Evolutionary conservation across 2,329 filamentous ascomycete genomes (phyloP), one percentile per base, ranked within the genome.

Genomic region (Catunica adiposa): DNA sequence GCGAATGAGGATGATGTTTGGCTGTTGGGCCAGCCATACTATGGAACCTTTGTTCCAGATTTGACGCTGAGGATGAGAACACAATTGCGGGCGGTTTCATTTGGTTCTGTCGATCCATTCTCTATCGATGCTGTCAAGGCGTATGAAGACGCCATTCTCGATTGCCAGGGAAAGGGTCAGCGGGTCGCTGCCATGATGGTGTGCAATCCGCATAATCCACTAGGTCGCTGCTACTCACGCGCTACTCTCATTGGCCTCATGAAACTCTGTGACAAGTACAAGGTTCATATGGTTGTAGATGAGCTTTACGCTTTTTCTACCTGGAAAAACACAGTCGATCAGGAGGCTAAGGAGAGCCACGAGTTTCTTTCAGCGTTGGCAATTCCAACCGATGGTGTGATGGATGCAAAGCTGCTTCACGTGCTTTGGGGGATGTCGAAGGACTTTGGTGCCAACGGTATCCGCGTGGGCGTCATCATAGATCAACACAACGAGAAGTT

Each of bases 381-480:
- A 0, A 70, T 78, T 17, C 66, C 73, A 22, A 62, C 66, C 0
- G 57, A 61, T 0, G 70, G 65, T 0, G 60, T 75, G 31, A 75
- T 80, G 31, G 71, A 79, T 56, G 66, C 71, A 1, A 59, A 63
- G 6, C 67, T 72, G 1, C 66, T 81, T 0, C 78, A 82, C 62
- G 71, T 77, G 1, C 63, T 77, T 22, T 70, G 72, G 64, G 68
- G 69, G 23, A 66, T 70, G 61, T 69, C 66, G 53, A 72, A 75
- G 61, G 76, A 79, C 62, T 81, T 80, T 63, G 74, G 75, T 23
- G 72, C 74, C 20, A 78, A 77, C 44, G 78, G 78, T 0, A 64
- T 79, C 6, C 71, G 77, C 0, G 59, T 79, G 3, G 77, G 76
- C 0, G 68, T 65, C 17, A 64, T 78, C n/a, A 66, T 77, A 22